These are phyloP conservation scores for Nicotiana knightiana DNA, from an alignment of 257 asterid species.

Conservation along the genomic window DNA sequence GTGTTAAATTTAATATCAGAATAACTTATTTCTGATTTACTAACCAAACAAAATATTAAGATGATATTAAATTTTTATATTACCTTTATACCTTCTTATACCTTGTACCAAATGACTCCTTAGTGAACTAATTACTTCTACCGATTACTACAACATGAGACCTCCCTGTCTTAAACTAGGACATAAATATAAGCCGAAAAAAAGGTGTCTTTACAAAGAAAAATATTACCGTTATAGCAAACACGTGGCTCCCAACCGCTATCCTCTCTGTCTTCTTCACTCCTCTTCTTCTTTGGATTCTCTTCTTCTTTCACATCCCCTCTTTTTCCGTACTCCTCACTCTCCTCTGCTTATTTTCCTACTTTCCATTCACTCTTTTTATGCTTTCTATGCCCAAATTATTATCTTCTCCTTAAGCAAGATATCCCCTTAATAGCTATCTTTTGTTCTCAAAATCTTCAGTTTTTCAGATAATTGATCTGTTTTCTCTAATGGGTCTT, in stretches of 20 bases:
- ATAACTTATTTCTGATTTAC: too few relatives aligned
- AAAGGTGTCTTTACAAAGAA: not conserved
- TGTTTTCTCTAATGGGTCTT: not conserved
- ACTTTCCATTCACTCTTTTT: not conserved
- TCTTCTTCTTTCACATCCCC: conserved; percentile 20
- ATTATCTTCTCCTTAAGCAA: not conserved
- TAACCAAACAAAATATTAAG: too few relatives aligned
- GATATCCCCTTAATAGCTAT: not conserved
- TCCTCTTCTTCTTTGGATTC: conserved; percentile 41
- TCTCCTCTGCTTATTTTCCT: not conserved
- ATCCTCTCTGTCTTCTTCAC: conserved; percentile 38
- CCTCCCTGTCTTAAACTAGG: not conserved
- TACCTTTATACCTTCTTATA: too few relatives aligned
- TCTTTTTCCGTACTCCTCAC: not conserved
- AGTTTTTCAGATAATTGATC: not conserved
- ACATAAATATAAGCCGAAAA: not conserved
- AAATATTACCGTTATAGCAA: conserved; percentile 56
- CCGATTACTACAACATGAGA: not conserved
- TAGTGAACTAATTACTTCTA: too few relatives aligned
- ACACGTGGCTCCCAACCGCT: conserved; percentile 30
- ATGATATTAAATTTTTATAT: too few relatives aligned
- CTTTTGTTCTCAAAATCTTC: not conserved
- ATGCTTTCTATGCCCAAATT: conserved; percentile 10
- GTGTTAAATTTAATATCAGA: too few relatives aligned
- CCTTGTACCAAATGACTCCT: too few relatives aligned